Evolutionary conservation across 164 flowering plant species (phyloP).

Genomic region (Cinnamomum micranthum): DNA sequence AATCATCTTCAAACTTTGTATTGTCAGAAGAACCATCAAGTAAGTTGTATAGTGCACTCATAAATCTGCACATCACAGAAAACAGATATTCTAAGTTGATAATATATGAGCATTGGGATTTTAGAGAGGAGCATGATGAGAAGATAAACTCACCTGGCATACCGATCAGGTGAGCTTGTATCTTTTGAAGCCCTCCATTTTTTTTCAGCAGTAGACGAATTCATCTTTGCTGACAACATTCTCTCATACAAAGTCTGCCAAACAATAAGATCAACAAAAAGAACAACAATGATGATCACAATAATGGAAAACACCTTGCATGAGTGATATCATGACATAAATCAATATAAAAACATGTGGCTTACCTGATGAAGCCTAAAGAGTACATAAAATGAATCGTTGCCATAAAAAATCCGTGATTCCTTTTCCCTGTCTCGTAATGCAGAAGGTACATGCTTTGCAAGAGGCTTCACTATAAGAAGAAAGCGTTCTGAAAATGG

Average conservation of each 20-base stretch:
- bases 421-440: slow-evolving; percentile 39
- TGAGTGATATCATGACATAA: not conserved
- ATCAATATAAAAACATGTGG: not conserved
- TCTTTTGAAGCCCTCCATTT: slow-evolving; percentile 65
- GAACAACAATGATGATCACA: not conserved
- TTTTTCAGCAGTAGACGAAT: slow-evolving; percentile 66
- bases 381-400: slow-evolving; percentile 87
- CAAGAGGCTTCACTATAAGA: slow-evolving; percentile 69
- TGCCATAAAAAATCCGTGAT: slow-evolving; percentile 76
- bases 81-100: slow-evolving; percentile 10
- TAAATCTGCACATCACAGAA: slow-evolving; percentile 49
- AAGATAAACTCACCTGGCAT: slow-evolving; percentile 54
- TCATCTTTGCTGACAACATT: slow-evolving; percentile 74
- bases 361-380: slow-evolving; percentile 95
- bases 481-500: slow-evolving; percentile 65
- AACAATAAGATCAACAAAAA: slow-evolving; percentile 6
- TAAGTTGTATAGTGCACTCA: slow-evolving; percentile 71
- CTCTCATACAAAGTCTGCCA: slow-evolving; percentile 87
- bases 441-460: slow-evolving; percentile 48
- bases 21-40: slow-evolving; percentile 94
- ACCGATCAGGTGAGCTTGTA: slow-evolving; percentile 48
- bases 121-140: not conserved
- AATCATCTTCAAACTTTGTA: slow-evolving; percentile 93
- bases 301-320: not conserved
- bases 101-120: not conserved